phyloP scores from a whole-genome alignment of 192 early-diverging fungal genomes.

The Gamsiella multidivaricata region DNA sequence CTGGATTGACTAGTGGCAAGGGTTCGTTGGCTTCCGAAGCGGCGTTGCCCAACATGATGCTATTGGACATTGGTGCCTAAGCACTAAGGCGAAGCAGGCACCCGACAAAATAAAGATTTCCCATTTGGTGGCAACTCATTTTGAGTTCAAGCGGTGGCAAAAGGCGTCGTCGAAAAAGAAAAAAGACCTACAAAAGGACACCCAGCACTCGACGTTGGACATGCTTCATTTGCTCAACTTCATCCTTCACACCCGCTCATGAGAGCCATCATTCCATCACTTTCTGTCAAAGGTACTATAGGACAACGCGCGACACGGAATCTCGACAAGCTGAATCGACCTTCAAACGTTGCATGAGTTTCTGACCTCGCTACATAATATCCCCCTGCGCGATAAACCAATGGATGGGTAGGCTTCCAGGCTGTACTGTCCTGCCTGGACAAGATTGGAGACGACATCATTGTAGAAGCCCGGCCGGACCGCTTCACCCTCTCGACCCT shows the following conservation, averaged over 20 bases:
- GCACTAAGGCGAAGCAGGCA: too few relatives aligned
- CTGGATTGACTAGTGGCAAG: neutral
- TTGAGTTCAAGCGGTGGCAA: too few relatives aligned
- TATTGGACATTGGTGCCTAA: slow-evolving; percentile 27
- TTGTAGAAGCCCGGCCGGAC: slow-evolving; percentile 65
- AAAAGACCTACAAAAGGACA: too few relatives aligned
- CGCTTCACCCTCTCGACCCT: slow-evolving; percentile 68
- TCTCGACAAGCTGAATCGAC: too few relatives aligned
- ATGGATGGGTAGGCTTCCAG: slow-evolving; percentile 56
- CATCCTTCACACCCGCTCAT: slow-evolving; percentile 16
- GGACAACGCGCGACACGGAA: neutral
- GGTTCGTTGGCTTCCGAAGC: neutral
- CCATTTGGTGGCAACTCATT: slow-evolving; percentile 27
- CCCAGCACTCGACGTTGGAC: too few relatives aligned
- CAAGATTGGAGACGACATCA: slow-evolving; percentile 72
- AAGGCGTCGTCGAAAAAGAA: too few relatives aligned
- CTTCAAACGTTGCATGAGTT: too few relatives aligned
- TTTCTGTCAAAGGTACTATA: slow-evolving; percentile 41
- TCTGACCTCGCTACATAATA: too few relatives aligned
- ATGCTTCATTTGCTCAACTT: neutral
- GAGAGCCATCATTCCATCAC: slow-evolving; percentile 45
- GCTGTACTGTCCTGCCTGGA: slow-evolving; percentile 67
- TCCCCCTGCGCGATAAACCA: neutral
- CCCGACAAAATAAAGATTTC: neutral
- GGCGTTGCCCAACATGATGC: slow-evolving; percentile 4